Percentiles rank a stretch among this genome's conserved stretches.
Evolutionary conservation across 129 eudicot genomes (phyloP).

Genomic region (Tanacetum coccineum): DNA sequence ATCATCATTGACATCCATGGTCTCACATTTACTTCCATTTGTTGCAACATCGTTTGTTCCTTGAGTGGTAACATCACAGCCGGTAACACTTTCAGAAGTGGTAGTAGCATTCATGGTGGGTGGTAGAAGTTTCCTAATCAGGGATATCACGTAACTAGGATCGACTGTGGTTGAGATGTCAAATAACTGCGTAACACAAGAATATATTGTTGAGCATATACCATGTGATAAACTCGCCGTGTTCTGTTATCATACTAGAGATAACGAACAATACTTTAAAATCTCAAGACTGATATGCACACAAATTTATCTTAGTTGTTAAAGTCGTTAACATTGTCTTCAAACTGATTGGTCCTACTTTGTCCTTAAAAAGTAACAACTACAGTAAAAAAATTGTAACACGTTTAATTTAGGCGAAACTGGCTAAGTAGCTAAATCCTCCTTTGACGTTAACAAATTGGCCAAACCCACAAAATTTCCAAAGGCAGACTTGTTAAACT

Average conservation of each 20-base stretch:
- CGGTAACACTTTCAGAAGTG: conserved; percentile 15
- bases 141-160: conserved; percentile 84
- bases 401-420: no score
- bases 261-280: no score
- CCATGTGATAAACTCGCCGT: neutral
- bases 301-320: no score
- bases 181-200: conserved; percentile 55
- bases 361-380: no score
- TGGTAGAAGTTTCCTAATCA: conserved; percentile 86
- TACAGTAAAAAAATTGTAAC: no score
- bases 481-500: no score
- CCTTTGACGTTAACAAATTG: no score
- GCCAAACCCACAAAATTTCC: no score
- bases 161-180: conserved; percentile 88
- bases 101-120: conserved; percentile 33
- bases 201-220: neutral
- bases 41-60: conserved; percentile 15
- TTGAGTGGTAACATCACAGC: conserved; percentile 21
- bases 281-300: no score
- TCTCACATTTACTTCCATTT: conserved; percentile 26
- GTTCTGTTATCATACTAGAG: conserved; percentile 1
- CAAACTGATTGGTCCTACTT: no score
- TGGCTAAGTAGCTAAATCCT: conserved; percentile 18
- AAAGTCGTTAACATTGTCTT: no score
- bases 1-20: conserved; percentile 34